Base-by-base conservation (phyloP, 768 basidiomycete species). In the Amanita brunnescens region DNA sequence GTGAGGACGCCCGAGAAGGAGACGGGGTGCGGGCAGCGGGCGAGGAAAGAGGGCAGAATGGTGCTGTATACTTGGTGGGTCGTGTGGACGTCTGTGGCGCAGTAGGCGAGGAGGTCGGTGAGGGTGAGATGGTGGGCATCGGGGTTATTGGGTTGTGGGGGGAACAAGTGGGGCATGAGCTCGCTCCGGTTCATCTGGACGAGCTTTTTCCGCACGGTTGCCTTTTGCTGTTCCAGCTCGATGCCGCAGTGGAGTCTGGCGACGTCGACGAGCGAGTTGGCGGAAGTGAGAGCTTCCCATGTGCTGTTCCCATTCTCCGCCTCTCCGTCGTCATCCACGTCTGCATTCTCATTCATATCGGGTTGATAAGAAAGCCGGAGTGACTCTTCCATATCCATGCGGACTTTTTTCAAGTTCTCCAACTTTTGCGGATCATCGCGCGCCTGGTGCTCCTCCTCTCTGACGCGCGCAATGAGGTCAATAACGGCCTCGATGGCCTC, bases 251-350 rank as follows among this genome's bases (percentile, higher is more conserved):
- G 91, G 3, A 98, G 74, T 44, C 81, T 81, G 0, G 92, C 93
- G 23, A 98, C 94, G 56, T 97, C 94, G 14, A 81, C 83, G 24
- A 99, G 80, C 6, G 92, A 91, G 64, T 95, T 98, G 37, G 83
- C 81, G 2, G 94, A 87, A 0, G 94, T 93, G 26, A 96, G 72
- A 44, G 94, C 90, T 65, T 97, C 90, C 96, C 96, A 99, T 12
- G 83, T 78, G 58, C 84, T 81, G 18, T 61, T 64, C n/a, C n/a
- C n/a, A n/a, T n/a, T n/a, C n/a, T n/a, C n/a, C n/a, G n/a, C n/a
- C n/a, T n/a, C n/a, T 10, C 72, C 63, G 9, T 72, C 76, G 2
- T 64, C 71, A 29, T 70, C 72, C 7, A 70, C 72, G 35, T 54
- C 55, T 34, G 54, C 38, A 13, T 55, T 53, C 18, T 39, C 45